Evolutionary conservation across 2,329 filamentous ascomycete species (phyloP).

Genomic region (Coniosporium tulheliwenetii): DNA sequence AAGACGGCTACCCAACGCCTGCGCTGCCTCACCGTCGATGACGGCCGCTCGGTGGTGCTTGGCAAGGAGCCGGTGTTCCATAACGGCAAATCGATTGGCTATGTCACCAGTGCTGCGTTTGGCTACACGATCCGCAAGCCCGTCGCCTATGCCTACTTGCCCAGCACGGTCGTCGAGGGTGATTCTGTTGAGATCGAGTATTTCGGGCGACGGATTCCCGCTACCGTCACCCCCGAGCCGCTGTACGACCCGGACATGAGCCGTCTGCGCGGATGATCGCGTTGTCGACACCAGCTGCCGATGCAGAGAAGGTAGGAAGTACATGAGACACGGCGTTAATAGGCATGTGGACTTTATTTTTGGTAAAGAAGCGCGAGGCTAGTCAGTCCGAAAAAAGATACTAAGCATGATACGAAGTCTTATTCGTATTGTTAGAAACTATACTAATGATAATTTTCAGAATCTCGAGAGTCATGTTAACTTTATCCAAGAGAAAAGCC

Average conservation of each 20-base stretch:
- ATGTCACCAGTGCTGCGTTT: slow-evolving; percentile 46
- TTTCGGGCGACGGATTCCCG: slow-evolving; percentile 38
- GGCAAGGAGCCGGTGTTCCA: slow-evolving; percentile 47
- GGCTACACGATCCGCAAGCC: slow-evolving; percentile 44
- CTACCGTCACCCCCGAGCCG: slow-evolving; percentile 37
- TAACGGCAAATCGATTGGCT: slow-evolving; percentile 32
- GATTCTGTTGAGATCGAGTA: slow-evolving; percentile 44
- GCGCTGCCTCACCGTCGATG: slow-evolving; percentile 38
- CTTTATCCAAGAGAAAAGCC: no score
- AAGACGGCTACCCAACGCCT: slow-evolving; percentile 20
- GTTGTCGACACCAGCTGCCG: no score
- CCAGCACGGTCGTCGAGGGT: slow-evolving; percentile 29
- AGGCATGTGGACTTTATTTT: slow-evolving; percentile 1
- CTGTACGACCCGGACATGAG: slow-evolving; percentile 28
- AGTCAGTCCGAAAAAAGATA: not conserved
- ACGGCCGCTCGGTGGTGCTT: slow-evolving; percentile 40
- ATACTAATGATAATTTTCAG: no score
- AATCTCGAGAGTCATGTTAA: no score
- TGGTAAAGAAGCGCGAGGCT: slow-evolving; percentile 1
- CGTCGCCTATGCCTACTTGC: slow-evolving; percentile 43
- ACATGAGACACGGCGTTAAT: not conserved
- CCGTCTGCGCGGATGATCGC: slow-evolving; percentile 12
- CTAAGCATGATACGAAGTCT: not conserved
- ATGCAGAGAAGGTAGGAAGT: no score
- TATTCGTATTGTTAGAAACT: no score